These are phyloP conservation scores for Hanseniaspora thailandica DNA, from an alignment of 805 yeast genomes.

Conservation along the genomic window DNA sequence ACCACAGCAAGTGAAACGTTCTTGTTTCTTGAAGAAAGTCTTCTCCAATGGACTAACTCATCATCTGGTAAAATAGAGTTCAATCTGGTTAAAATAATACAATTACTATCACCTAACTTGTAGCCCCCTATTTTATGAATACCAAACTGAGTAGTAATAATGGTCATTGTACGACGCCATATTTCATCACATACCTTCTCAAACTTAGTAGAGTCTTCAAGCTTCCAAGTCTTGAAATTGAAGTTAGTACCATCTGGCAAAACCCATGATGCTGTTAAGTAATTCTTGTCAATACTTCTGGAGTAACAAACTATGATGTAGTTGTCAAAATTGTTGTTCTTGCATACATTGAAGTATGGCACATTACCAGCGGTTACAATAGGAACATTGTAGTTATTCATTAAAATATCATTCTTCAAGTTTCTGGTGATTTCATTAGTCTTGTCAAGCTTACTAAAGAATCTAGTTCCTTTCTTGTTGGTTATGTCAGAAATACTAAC, in stretches of 20 bases:
- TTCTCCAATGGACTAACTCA: conserved; percentile 67
- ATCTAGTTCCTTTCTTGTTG: background rate
- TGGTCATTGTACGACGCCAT: conserved; percentile 44
- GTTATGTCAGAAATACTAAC: background rate
- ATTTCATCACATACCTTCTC: conserved; percentile 54
- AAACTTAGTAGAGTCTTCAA: conserved; percentile 31
- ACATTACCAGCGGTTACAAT: conserved; percentile 4
- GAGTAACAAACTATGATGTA: conserved; percentile 80
- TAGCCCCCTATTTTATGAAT: conserved; percentile 24
- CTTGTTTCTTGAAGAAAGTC: conserved; percentile 47
- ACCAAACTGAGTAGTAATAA: conserved; percentile 26
- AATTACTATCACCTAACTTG: conserved; percentile 32
- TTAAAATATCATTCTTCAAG: conserved; percentile 3
- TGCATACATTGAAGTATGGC: conserved; percentile 16
- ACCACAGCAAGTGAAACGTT: conserved; percentile 55
- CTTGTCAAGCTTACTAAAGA: background rate
- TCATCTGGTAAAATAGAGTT: conserved; percentile 72
- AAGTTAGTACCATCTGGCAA: conserved; percentile 66
- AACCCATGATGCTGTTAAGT: conserved; percentile 84
- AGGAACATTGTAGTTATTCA: conserved; percentile 6
- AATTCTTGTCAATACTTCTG: conserved; percentile 63
- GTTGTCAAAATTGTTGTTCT: conserved; percentile 39
- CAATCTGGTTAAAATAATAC: conserved; percentile 55
- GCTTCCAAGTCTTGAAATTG: conserved; percentile 54
- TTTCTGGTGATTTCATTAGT: background rate